phyloP scores from a whole-genome alignment of 805 yeast genomes.

The Sugiyamaella marilandica region DNA sequence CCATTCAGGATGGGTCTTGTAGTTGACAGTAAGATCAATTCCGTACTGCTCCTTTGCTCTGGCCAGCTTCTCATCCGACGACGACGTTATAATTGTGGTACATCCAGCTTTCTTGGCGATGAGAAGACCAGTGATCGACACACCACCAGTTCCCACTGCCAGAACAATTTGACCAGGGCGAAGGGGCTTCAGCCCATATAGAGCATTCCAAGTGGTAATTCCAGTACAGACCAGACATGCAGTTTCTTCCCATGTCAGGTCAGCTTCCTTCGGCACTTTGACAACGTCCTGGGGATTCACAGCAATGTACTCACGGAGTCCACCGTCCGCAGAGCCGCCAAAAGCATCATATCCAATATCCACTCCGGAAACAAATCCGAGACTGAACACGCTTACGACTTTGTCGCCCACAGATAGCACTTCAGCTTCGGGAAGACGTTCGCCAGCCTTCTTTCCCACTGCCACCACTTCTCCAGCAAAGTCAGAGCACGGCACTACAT shows the following conservation, averaged over 20 bases:
- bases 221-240: slow-evolving; percentile 13
- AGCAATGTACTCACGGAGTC: slow-evolving; percentile 9
- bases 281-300: background rate
- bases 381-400: slow-evolving; percentile 10
- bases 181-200: slow-evolving; percentile 7
- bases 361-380: background rate
- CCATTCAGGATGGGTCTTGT: slow-evolving; percentile 11
- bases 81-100: slow-evolving; percentile 10
- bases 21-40: slow-evolving; percentile 10
- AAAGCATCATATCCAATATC: background rate
- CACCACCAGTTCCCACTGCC: slow-evolving; percentile 15
- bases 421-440: background rate
- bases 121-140: slow-evolving; percentile 8
- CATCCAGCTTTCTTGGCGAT: slow-evolving; percentile 17
- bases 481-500: slow-evolving; percentile 13
- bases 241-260: slow-evolving; percentile 12
- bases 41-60: slow-evolving; percentile 4
- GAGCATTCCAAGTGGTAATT: slow-evolving; percentile 13
- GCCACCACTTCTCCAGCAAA: slow-evolving; percentile 9
- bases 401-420: slow-evolving; percentile 5
- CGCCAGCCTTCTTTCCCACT: background rate
- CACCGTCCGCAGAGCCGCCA: slow-evolving; percentile 14
- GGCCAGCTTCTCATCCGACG: slow-evolving; percentile 13
- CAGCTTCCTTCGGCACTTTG: slow-evolving; percentile 7
- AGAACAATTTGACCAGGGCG: slow-evolving; percentile 12